Percentiles rank a stretch among this genome's conserved stretches.
These are phyloP conservation scores for Pythium scleroteichum DNA, from an alignment of 352 stramenopile genomes.

Conservation along the genomic window DNA sequence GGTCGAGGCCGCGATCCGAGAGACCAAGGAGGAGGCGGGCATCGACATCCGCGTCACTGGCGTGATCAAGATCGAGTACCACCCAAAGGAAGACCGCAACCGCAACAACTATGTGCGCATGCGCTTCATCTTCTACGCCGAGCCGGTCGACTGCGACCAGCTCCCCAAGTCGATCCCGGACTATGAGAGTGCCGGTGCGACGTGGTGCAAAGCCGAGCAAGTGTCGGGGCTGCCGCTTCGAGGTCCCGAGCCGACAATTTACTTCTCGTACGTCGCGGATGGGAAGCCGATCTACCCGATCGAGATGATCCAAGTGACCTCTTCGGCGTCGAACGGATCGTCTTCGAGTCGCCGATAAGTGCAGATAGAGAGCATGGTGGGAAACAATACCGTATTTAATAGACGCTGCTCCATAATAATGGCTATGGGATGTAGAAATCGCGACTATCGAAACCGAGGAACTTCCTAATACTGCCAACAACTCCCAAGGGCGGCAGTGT, in stretches of 20 bases:
- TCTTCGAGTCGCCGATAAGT: slow-evolving; percentile 13
- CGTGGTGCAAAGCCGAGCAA: slow-evolving; percentile 76
- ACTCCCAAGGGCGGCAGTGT: slow-evolving; percentile 51
- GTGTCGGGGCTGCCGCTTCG: slow-evolving; percentile 65
- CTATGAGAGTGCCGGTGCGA: slow-evolving; percentile 82
- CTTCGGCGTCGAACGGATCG: slow-evolving; percentile 26
- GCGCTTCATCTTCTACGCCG: slow-evolving; percentile 85
- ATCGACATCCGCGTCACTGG: slow-evolving; percentile 81
- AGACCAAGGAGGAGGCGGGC: slow-evolving; percentile 86
- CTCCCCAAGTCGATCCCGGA: slow-evolving; percentile 87
- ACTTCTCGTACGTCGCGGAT: slow-evolving; percentile 70
- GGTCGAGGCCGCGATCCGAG: slow-evolving; percentile 69
- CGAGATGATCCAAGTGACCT: slow-evolving; percentile 70
- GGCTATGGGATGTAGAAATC: slow-evolving; percentile 65
- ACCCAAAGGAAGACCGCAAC: slow-evolving; percentile 74
- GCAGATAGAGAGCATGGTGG: not conserved
- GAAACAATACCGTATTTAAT: slow-evolving; percentile 7
- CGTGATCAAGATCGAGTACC: slow-evolving; percentile 83
- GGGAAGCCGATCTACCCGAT: slow-evolving; percentile 78
- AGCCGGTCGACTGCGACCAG: slow-evolving; percentile 75
- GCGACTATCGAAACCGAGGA: slow-evolving; percentile 57
- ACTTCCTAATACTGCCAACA: slow-evolving; percentile 64
- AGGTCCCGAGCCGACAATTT: slow-evolving; percentile 69
- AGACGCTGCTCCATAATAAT: not conserved
- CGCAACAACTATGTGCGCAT: slow-evolving; percentile 80